Evolutionary conservation across 768 basidiomycete species (phyloP).

Genomic region (Podaxis rugospora): DNA sequence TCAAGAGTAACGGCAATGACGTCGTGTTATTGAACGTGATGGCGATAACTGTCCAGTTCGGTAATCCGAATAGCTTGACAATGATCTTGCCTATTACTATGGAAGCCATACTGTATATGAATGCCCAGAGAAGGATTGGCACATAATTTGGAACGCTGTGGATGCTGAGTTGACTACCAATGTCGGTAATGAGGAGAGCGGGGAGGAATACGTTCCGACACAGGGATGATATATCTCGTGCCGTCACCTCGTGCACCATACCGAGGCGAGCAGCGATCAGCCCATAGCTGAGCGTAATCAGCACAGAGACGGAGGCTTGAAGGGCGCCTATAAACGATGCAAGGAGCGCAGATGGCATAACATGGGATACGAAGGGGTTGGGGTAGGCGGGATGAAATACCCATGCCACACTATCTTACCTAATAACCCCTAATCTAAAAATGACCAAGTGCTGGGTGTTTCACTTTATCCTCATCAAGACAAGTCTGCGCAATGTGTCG

Average conservation of each 20-base stretch:
- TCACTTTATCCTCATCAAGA: too few relatives aligned
- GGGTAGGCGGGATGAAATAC: background rate
- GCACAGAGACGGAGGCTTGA: conserved; percentile 10
- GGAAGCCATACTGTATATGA: background rate
- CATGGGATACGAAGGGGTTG: background rate
- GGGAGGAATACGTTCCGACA: conserved; percentile 13
- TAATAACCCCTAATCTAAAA: too few relatives aligned
- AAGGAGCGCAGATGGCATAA: conserved; percentile 5
- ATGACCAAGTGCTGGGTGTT: too few relatives aligned
- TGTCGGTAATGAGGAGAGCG: conserved; percentile 8
- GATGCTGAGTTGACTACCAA: conserved; percentile 5
- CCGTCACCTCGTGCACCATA: conserved; percentile 7
- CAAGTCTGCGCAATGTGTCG: too few relatives aligned
- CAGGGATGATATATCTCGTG: conserved; percentile 6
- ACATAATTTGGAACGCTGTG: conserved; percentile 1
- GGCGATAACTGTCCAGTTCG: conserved; percentile 7
- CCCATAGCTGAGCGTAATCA: conserved; percentile 11
- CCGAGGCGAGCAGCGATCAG: conserved; percentile 9
- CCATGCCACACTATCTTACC: background rate
- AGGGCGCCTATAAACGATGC: conserved; percentile 6
- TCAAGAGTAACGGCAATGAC: conserved; percentile 11
- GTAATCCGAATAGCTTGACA: conserved; percentile 4
- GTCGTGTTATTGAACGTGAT: conserved; percentile 12
- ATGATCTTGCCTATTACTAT: conserved; percentile 4
- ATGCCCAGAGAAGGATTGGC: conserved; percentile 8